phyloP scores from a whole-genome alignment of 306 rosid species.

The Gastrolobium bilobum region DNA sequence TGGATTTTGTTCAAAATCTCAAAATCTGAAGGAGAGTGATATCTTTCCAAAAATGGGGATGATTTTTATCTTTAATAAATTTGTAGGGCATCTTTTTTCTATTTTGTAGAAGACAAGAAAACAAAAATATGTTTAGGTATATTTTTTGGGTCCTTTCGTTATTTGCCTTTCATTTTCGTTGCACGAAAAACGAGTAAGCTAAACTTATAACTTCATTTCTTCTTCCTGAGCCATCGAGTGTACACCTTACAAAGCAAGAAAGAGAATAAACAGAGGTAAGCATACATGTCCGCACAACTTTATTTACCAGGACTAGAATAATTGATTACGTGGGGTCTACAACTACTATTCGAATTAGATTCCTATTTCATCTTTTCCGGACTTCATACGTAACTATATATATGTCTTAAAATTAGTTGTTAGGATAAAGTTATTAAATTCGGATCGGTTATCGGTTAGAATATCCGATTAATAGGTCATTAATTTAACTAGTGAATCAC shows the following conservation, averaged over 20 bases:
- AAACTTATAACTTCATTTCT: background rate
- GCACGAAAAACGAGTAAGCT: constrained; percentile 37
- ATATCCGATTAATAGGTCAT: too few species aligned
- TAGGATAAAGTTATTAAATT: too few species aligned
- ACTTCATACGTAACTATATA: background rate
- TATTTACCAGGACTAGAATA: constrained; percentile 23
- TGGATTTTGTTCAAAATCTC: constrained; percentile 52
- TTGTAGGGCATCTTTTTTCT: constrained; percentile 45
- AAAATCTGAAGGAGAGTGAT: constrained; percentile 56
- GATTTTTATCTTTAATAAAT: constrained; percentile 48
- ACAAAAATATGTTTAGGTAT: constrained; percentile 44
- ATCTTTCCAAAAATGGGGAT: constrained; percentile 50
- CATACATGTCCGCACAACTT: background rate
- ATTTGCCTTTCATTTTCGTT: constrained; percentile 42
- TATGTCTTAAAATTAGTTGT: constrained; percentile 16
- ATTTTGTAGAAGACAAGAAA: constrained; percentile 43
- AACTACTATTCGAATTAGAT: constrained; percentile 40
- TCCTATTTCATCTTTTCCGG: constrained; percentile 29
- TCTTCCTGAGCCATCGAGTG: background rate
- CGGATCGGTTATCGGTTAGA: too few species aligned
- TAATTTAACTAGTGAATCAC: too few species aligned
- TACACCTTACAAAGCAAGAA: constrained; percentile 28
- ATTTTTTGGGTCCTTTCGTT: constrained; percentile 46
- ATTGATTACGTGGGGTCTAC: constrained; percentile 16
- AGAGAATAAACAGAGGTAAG: constrained; percentile 5